Conservation (phyloP, 2,329 filamentous ascomycete genomes). For the Aurifilum marmelostoma region DNA sequence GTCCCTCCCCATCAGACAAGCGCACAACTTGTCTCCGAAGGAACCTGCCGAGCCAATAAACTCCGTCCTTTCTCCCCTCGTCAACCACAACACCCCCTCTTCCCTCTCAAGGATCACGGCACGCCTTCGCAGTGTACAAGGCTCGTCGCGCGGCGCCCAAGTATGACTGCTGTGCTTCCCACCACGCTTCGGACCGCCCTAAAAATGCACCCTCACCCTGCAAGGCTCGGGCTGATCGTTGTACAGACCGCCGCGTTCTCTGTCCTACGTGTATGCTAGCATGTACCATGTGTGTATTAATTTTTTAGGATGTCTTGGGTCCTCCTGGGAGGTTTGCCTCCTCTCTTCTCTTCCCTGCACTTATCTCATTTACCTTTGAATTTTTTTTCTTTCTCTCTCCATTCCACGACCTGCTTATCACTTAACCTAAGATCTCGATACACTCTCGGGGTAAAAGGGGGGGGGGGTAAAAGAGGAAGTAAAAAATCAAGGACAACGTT, state of each 20-base stretch:
- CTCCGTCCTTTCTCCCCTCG: not conserved
- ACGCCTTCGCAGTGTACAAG: too few relatives aligned
- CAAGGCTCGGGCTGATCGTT: conserved; percentile 2
- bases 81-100: not conserved
- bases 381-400: not conserved
- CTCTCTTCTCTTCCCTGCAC: not conserved
- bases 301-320: not conserved
- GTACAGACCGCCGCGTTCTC: not conserved
- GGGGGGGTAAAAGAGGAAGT: not conserved
- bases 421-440: not conserved
- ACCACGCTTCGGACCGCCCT: conserved; percentile 13
- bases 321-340: not conserved
- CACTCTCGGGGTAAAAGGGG: not conserved
- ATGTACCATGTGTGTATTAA: not conserved
- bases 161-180: not conserved
- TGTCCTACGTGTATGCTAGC: not conserved
- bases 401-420: not conserved
- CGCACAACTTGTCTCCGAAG: not conserved
- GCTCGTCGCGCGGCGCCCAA: not conserved
- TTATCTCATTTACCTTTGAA: not conserved
- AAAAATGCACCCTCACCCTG: not conserved
- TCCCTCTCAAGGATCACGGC: too few relatives aligned
- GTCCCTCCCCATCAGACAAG: too few relatives aligned
- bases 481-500: not conserved
- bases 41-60: not conserved